Base-by-base conservation (phyloP, 345 rosid genomes). In the Eutrema yunnanense region DNA sequence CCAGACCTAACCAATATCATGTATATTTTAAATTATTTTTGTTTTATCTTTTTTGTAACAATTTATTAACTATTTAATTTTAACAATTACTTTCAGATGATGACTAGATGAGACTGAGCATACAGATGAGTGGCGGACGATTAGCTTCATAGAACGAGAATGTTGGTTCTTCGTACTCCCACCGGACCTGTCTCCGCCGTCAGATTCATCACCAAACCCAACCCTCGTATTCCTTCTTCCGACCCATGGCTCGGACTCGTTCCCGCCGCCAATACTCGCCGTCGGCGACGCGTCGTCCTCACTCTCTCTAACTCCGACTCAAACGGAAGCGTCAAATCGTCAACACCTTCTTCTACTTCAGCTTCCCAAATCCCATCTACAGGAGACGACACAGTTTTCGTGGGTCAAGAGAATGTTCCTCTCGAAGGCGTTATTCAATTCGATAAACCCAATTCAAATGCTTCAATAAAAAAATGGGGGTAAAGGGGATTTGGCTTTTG, bases 401-500 rank as follows among this genome's bases (percentile, higher is more conserved):
- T 89, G 50, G 83, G 83, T 66, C 90, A 81, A 46, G 91, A 89
- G 59, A 80, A 80, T 46, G 88, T 90, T 44, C 90, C 94, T 60
- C 72, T 91, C 51, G 97, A 94, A 71, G 98, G 98, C 19, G 98
- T 91, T 22, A 94, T 91, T 66, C 98, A 88, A 65, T 89, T 91
- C 75, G 98, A 91, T 40, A 91, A 86, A 69, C 91, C 89, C 70
- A 69, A 92, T 74, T 70, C 75, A 8, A 73, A 90, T 78, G 81
- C 92, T 27, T 73, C 72, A 16, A 33, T 91, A 2, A 71, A 75
- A 43, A 86, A 87, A 82, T 91, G 97, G 98, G 87, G 96, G 97
- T 89, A 81, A 54, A 54, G 53, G 50, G 16, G 8, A 62, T 34
- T 8, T 27, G 8, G 2, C 46, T 32, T 33, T 32, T 6, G 8